Base-by-base conservation (phyloP, 2,329 filamentous ascomycete genomes). In the Exophiala viscosa region DNA sequence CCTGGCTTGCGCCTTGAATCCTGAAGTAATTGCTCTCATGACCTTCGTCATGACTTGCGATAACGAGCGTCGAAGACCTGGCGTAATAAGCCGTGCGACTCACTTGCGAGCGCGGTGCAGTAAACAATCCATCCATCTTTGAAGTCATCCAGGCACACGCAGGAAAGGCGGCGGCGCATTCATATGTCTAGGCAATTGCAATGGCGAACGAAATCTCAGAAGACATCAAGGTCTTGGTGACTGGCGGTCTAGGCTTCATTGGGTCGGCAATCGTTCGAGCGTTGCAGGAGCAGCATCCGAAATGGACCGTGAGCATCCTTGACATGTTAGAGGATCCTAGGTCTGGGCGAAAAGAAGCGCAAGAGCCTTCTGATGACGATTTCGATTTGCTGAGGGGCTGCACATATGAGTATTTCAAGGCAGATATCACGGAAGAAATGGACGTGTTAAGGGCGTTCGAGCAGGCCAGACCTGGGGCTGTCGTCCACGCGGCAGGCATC, bases 401-500 rank as follows among this genome's bases (percentile, higher is more conserved):
- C 42, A 34, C 32, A n/a, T 58, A 55, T 33, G 38, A 48, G 7
- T 55, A 50, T 45, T 34, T 55, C 14, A 42, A 51, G 23, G 54
- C 45, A 6, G 69, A 74, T 51, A 60, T 74, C 31, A 70, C 68
- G 14, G 62, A 60, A 18, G 23, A 51, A 13, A 49, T 57, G 9
- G 52, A 67, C 45, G 60, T 72, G 43, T 48, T 46, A 17, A 53
- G 64, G 35, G 66, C 59, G 8, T 71, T 83, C 45, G 46, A 64
- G 10, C 60, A 68, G 47, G 67, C 69, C 7, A 66, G 63, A 20
- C 79, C 79, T 2, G 67, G 76, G 50, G 66, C 79, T 8, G 73
- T 83, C 7, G 67, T 83, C 9, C 80, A 84, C 50, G 75, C 77
- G 0, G 81, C 79, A 3, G 79, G 70, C 5, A 64, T 73, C 32